Evolutionary conservation across 495 filamentous ascomycete genomes (phyloP), one percentile per base, ranked within the genome.

Genomic region (Corynascus novoguineensis): DNA sequence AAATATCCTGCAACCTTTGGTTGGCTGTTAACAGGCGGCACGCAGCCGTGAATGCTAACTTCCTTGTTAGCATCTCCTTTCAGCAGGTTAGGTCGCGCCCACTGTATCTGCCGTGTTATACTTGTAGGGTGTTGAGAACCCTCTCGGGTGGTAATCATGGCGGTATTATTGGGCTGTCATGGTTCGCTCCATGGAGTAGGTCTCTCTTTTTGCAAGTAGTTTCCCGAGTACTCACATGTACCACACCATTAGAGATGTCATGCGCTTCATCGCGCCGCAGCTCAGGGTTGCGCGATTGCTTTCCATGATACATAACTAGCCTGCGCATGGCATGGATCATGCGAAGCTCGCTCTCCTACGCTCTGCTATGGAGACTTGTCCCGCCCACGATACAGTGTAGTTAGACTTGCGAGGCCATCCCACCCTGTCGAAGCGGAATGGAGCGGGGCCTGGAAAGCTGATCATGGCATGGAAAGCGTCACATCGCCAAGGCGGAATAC

Each of bases 401-500:
- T 7, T 41, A 17, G 37, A 41, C 37, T 49, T 31, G 38, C 38
- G 19, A 9, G 14, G 42, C 6, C 42, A 24, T 17, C n/a, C 5
- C 11, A 35, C 19, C 45, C 28, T 32, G 35, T 45, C 34, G 53
- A 50, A 29, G 24, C 34, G 45, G 25, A 32, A 35, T 45, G n/a
- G n/a, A n/a, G n/a, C n/a, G n/a, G n/a, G n/a, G n/a, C n/a, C n/a
- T n/a, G n/a, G n/a, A n/a, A n/a, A n/a, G n/a, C n/a, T n/a, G n/a
- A n/a, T n/a, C n/a, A 32, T 29, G 37, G 7, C 50, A 41, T 25
- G 41, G 52, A 42, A 14, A 46, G 14, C 12, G 40, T 34, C 19
- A 19, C 52, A 55, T n/a, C 27, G 52, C 53, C 53, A 56, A 56
- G 53, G 22, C 35, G 45, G 53, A 56, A 27, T 24, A 32, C 24